Evolutionary conservation across 257 asterid genomes (phyloP).

Genomic region (Fraxinus quadrangulata): DNA sequence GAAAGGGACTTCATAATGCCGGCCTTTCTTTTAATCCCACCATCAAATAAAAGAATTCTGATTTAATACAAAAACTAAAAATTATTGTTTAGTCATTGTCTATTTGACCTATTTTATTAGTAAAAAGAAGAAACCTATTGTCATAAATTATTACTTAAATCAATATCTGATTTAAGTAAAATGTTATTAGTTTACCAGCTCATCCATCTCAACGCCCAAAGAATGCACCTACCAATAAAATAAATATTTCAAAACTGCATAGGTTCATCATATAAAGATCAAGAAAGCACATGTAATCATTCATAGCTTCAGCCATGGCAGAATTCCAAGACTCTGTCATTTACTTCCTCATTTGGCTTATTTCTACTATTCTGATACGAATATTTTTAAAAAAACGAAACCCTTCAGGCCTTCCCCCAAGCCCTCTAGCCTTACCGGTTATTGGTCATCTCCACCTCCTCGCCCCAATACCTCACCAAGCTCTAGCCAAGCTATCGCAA

Average conservation of each 20-base stretch:
- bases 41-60: not conserved
- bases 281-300: conserved; percentile 3
- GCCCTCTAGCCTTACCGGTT: conserved; percentile 62
- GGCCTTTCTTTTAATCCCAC: not conserved
- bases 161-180: not conserved
- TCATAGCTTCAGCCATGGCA: conserved; percentile 39
- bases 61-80: not conserved
- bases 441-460: conserved; percentile 83
- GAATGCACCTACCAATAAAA: not conserved
- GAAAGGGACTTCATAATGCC: not conserved
- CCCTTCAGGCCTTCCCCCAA: conserved; percentile 51
- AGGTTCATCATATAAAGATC: conserved; percentile 2
- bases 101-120: not conserved
- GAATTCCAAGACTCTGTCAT: conserved; percentile 34
- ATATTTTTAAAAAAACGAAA: conserved; percentile 24
- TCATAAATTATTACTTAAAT: not conserved
- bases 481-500: conserved; percentile 56
- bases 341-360: conserved; percentile 47
- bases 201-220: not conserved
- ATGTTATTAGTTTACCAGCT: not conserved
- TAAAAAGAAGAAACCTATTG: not conserved
- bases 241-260: not conserved
- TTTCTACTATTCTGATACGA: conserved; percentile 43
- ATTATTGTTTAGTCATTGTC: not conserved
- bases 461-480: conserved; percentile 79